Conservation (phyloP, 169 alveolate genomes). For the Hepatocystis sp. region DNA sequence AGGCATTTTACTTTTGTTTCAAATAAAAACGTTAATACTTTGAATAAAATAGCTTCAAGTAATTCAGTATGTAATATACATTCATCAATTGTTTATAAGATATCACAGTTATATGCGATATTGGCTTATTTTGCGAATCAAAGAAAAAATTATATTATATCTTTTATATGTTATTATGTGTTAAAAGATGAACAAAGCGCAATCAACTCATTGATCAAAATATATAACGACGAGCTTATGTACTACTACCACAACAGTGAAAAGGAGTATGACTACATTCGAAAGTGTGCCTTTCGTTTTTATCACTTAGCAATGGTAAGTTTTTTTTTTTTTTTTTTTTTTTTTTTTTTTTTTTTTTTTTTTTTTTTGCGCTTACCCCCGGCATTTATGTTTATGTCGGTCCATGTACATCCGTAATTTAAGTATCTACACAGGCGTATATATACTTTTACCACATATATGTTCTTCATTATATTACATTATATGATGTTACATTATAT, state of each 20-base stretch:
- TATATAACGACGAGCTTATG: conserved; percentile 68
- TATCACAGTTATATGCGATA: conserved; percentile 66
- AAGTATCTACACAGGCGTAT: background rate
- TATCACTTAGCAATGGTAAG: conserved; percentile 69
- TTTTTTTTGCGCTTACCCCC: background rate
- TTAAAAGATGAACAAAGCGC: conserved; percentile 68
- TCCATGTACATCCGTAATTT: too few species aligned
- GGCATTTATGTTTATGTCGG: background rate
- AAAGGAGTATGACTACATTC: conserved; percentile 59
- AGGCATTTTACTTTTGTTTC: conserved; percentile 53
- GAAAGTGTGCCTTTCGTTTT: conserved; percentile 76
- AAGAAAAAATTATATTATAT: conserved; percentile 57
- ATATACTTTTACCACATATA: too few species aligned
- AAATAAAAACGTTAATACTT: conserved; percentile 47
- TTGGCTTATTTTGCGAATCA: conserved; percentile 74
- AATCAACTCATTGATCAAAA: conserved; percentile 50
- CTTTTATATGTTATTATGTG: conserved; percentile 67
- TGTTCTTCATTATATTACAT: too few species aligned
- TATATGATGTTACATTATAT: too few species aligned
- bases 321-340: background rate
- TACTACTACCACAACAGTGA: conserved; percentile 62
- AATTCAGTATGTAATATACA: conserved; percentile 52
- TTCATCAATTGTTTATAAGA: conserved; percentile 55
- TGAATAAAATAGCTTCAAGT: conserved; percentile 34
- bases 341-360: background rate